A percentile compares a stretch with the other conserved stretches of the same genome.
Conservation (phyloP, 2,329 filamentous ascomycete genomes). For the Scedosporium aurantiacum region DNA sequence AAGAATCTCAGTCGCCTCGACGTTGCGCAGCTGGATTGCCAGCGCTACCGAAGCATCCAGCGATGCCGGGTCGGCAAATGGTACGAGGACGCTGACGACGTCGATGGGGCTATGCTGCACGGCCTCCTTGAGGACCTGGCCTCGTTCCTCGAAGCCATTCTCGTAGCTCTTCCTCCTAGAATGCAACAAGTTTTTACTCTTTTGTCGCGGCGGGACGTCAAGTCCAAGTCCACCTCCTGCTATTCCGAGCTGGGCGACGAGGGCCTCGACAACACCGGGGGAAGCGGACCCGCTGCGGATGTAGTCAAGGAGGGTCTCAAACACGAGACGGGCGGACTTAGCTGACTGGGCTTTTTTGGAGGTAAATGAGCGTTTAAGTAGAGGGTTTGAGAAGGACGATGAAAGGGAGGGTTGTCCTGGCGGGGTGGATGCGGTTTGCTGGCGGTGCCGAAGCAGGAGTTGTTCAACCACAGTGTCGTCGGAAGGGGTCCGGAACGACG, state of each 20-base stretch:
- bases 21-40: conserved; percentile 34
- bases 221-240: conserved; percentile 42
- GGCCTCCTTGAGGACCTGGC: conserved; percentile 38
- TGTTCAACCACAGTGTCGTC: conserved; percentile 45
- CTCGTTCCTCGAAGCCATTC: conserved; percentile 31
- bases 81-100: conserved; percentile 42
- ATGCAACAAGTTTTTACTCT: conserved; percentile 35
- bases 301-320: conserved; percentile 38
- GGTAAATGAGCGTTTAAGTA: conserved; percentile 29
- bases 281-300: conserved; percentile 34
- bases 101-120: conserved; percentile 38
- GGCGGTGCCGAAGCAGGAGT: conserved; percentile 34
- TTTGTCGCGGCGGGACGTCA: conserved; percentile 30
- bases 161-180: conserved; percentile 39
- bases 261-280: conserved; percentile 43
- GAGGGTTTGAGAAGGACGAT: conserved; percentile 15
- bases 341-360: conserved; percentile 40
- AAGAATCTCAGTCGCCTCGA: conserved; percentile 33
- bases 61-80: conserved; percentile 38
- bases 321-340: conserved; percentile 29
- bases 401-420: conserved; percentile 25
- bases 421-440: conserved; percentile 22
- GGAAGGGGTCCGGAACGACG: conserved; percentile 31
- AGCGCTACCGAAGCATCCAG: conserved; percentile 38
- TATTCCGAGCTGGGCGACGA: conserved; percentile 37